These are phyloP conservation scores for Solanum etuberosum DNA, from an alignment of 257 asterid genomes.

Conservation along the genomic window DNA sequence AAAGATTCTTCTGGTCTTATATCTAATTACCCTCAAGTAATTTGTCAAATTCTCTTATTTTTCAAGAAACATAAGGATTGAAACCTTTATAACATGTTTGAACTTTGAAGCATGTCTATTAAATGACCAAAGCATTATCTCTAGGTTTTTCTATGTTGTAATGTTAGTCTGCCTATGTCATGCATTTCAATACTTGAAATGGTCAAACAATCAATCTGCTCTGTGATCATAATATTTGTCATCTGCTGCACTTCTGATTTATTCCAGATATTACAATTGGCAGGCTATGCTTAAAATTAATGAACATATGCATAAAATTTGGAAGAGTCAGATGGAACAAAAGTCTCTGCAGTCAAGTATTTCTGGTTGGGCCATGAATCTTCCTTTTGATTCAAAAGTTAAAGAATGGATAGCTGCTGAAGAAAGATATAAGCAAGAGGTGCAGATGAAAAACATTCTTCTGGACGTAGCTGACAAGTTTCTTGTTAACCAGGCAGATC, in stretches of 20 bases:
- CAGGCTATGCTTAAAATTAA: constrained; percentile 98
- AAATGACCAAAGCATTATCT: not conserved
- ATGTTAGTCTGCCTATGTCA: not conserved
- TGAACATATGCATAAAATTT: constrained; percentile 8
- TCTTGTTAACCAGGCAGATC: constrained; percentile 53
- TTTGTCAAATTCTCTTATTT: not conserved
- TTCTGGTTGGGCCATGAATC: constrained; percentile 73
- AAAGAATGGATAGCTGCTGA: constrained; percentile 94
- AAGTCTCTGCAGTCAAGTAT: constrained; percentile 60
- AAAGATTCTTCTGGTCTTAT: not conserved
- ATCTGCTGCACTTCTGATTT: not conserved
- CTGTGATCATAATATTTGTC: not conserved
- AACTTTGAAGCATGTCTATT: not conserved
- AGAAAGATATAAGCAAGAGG: constrained; percentile 79
- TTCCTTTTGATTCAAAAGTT: constrained; percentile 75
- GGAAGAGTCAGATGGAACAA: constrained; percentile 13
- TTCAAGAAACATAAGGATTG: not conserved
- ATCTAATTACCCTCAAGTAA: not conserved
- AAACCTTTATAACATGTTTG: not conserved
- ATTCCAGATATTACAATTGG: constrained; percentile 4
- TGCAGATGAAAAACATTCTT: constrained; percentile 75
- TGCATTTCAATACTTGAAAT: not conserved
- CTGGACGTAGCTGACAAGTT: constrained; percentile 92
- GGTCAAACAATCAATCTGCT: not conserved
- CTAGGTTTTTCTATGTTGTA: not conserved